Base-by-base conservation (phyloP, 106 monocot species). In the Cymbidium sinense region DNA sequence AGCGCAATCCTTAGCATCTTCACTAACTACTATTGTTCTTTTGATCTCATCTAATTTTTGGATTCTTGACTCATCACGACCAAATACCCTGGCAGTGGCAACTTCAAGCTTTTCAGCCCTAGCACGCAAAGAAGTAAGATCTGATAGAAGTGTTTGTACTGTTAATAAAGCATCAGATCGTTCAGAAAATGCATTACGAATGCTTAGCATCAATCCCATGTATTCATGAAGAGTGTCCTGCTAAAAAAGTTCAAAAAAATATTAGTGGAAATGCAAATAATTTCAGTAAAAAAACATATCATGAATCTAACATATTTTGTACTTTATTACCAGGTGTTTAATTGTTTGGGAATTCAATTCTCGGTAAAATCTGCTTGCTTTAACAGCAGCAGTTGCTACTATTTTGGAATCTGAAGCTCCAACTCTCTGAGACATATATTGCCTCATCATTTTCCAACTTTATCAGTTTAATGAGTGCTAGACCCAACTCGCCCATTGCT, bases 151-250 rank as follows among this genome's bases (percentile, higher is more conserved):
- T 52, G 91, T 94, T 83, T 96, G 96, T 39, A 96, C 91, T 75
- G 93, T 94, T 84, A 93, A 85, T 34, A 94, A 73, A 34, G 94
- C 89, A 89, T 86, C 87, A 27, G 96, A 86, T 28, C 96, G 86
- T 71, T 96, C 96, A 50, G 91, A 80, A 79, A 93, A 96, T 54
- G 96, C 96, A 82, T 74, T 82, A 21, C 85, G 84, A 54, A 96
- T 94, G 39, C 91, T 79, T 30, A 96, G 36, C 93, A 96, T 96
- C 55, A 88, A 55, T 58, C 94, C 93, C 54, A 96, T 85, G 77
- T 94, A 89, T 75, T 96, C 96, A 78, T 94, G 96, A 36, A 96
- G 73, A 77, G 84, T 88, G 70, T 96, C 91, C 96, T 96, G 89
- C 74, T 64, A 85, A 74, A 82, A 82, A 4, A 74, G 58, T 39